Percentiles rank a stretch among this genome's conserved stretches.
phyloP scores from a whole-genome alignment of 1,284 basidiomycete genomes.

The Leccinum griseonigrum region DNA sequence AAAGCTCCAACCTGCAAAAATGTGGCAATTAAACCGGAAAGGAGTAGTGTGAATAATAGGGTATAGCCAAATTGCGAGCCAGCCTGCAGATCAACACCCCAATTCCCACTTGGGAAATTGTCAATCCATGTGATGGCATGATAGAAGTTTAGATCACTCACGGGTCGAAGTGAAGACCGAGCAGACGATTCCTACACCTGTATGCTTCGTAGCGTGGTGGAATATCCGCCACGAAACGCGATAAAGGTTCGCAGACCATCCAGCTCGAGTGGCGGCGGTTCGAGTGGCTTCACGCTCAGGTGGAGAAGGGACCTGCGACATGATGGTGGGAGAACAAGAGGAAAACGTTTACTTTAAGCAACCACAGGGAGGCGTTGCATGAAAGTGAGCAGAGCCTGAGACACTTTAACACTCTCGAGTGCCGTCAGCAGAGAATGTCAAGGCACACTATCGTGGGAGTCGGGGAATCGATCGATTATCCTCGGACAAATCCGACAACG shows the following conservation, averaged over 20 bases:
- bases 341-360: neutral
- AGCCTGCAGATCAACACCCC: constrained; percentile 57
- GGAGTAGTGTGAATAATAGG: constrained; percentile 70
- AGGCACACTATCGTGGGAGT: no score
- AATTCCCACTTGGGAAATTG: constrained; percentile 46
- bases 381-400: neutral
- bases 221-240: constrained; percentile 26
- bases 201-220: constrained; percentile 44
- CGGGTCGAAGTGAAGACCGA: constrained; percentile 57
- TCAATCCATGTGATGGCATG: neutral
- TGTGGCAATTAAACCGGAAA: constrained; percentile 67
- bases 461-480: neutral
- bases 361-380: constrained; percentile 1
- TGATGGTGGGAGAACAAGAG: constrained; percentile 3
- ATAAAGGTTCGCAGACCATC: constrained; percentile 23
- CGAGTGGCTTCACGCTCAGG: constrained; percentile 7
- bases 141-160: constrained; percentile 26
- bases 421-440: no score
- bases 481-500: neutral
- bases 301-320: constrained; percentile 9
- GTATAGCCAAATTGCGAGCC: constrained; percentile 69
- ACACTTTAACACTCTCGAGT: no score
- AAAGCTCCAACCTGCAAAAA: constrained; percentile 46
- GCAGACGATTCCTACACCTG: constrained; percentile 49
- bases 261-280: neutral